Evolutionary conservation across 176 grass and related monocot genomes (phyloP), one percentile per base, ranked within the genome.

Genomic region (Leersia perrieri): DNA sequence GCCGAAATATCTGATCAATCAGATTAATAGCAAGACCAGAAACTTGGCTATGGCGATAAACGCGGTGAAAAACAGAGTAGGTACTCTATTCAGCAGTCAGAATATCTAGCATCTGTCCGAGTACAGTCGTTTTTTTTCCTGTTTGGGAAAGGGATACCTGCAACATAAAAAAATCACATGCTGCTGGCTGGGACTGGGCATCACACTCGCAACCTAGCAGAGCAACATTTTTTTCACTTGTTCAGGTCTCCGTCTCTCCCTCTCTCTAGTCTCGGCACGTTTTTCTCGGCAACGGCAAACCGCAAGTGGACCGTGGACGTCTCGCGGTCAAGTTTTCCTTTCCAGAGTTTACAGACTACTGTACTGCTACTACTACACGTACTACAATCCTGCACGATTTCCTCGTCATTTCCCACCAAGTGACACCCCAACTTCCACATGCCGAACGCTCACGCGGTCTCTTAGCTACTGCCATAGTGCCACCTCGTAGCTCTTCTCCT

Each of bases 351-450:
- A n/a, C n/a, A n/a, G n/a, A n/a, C n/a, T n/a, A n/a, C n/a, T n/a
- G n/a, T n/a, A n/a, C n/a, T n/a, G n/a, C n/a, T n/a, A n/a, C n/a
- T n/a, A n/a, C n/a, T n/a, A n/a, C n/a, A n/a, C n/a, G n/a, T n/a
- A n/a, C n/a, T n/a, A n/a, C n/a, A n/a, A n/a, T n/a, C n/a, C n/a
- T n/a, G n/a, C n/a, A n/a, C 20, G 2, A 35, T 83, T 88, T 35
- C 80, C 49, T 47, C 49, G 34, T 33, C 35, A 33, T 76, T 87
- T 87, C 78, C 34, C 70, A 79, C 75, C 69, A 25, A 74, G 33
- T 80, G 49, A 67, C 51, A 23, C 36, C 9, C 10, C 64, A 69
- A 27, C 31, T 76, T 82, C 57, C 55, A 6, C 51, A 87, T n/a
- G n/a, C n/a, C n/a, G n/a, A n/a, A n/a, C 36, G 29, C 62, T 28